These are phyloP conservation scores for Apostasia ramifera DNA, from an alignment of 106 monocot species.

Conservation along the genomic window DNA sequence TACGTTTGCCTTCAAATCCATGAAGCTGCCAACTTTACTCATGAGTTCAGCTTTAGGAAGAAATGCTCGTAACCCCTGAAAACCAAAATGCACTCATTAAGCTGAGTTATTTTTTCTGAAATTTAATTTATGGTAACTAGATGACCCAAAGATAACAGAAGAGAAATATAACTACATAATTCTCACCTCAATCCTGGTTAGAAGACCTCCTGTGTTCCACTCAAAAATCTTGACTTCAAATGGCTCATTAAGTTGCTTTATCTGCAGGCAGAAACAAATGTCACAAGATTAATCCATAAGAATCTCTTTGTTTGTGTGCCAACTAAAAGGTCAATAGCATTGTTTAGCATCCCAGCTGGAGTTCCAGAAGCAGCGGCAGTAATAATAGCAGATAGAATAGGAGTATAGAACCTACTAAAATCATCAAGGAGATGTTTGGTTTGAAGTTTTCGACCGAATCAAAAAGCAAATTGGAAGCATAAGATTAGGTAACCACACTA, in stretches of 20 bases:
- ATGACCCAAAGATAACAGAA: background rate
- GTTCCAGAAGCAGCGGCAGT: too few relatives aligned
- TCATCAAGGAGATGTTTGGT: too few relatives aligned
- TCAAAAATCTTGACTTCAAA: slow-evolving; percentile 82
- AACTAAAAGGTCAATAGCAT: too few relatives aligned
- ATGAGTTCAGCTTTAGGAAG: slow-evolving; percentile 92
- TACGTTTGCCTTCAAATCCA: slow-evolving; percentile 86
- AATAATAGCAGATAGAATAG: too few relatives aligned
- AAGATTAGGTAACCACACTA: too few relatives aligned
- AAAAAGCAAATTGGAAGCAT: too few relatives aligned
- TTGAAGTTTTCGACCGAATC: too few relatives aligned
- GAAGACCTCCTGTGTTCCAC: slow-evolving; percentile 91
- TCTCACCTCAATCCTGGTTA: slow-evolving; percentile 84
- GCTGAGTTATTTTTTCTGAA: too few relatives aligned
- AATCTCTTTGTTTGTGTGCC: too few relatives aligned
- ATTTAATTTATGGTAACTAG: too few relatives aligned
- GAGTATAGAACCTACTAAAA: too few relatives aligned
- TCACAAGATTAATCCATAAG: slow-evolving; percentile 2
- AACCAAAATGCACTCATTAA: background rate
- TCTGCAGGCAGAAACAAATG: slow-evolving; percentile 35
- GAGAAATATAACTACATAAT: background rate
- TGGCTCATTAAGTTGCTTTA: slow-evolving; percentile 75
- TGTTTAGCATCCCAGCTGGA: too few relatives aligned
- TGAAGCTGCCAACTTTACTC: slow-evolving; percentile 65
- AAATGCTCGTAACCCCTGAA: slow-evolving; percentile 87